Base-by-base conservation (phyloP, 768 basidiomycete species). In the Pleurotus tuber-regium region DNA sequence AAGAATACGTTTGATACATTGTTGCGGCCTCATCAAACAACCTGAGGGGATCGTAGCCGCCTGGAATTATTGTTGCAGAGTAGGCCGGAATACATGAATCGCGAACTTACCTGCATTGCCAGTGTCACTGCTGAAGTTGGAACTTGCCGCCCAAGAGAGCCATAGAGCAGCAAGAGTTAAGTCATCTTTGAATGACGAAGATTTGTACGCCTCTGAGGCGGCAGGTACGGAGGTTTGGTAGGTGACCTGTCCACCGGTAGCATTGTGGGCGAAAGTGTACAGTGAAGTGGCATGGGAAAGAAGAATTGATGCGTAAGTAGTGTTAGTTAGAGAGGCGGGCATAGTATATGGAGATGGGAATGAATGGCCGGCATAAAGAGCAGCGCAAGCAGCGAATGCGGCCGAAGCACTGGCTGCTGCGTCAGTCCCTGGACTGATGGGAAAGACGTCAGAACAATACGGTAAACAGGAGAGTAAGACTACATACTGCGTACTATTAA, bases 341-440 rank as follows among this genome's bases (percentile, higher is more conserved):
- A 80, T 66, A 1, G 82, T 73, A 53, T 76, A 79, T 4, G 77
- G 69, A 29, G 58, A 54, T 43, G 73, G 72, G 60, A 90, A 79
- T 29, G 74, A 60, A 54, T 72, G 75, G 58, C 77, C 76, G 54
- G 82, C 75, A 61, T 97, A 98, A 24, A 98, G 77, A 53, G 82
- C 79, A 1, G 94, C 87, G 59, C 90, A 92, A 0, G 93, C 81
- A 10, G 94, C 79, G 63, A 97, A 94, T 12, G 95, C 93, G 1
- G 91, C 87, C 2, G 94, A 83, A 4, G 88, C 81, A 39, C 82
- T 79, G 0, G 94, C 91, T 9, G 89, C 91, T 14, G 82, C 92
- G 58, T 98, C 94, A 0, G 95, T 97, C 40, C 94, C 95, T 0
- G 94, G 92, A 47, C 56, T 57, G 42, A 14, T n/a, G 28, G 14